Evolutionary conservation across 805 yeast genomes (phyloP).

Genomic region (Teunomyces funiuensis): DNA sequence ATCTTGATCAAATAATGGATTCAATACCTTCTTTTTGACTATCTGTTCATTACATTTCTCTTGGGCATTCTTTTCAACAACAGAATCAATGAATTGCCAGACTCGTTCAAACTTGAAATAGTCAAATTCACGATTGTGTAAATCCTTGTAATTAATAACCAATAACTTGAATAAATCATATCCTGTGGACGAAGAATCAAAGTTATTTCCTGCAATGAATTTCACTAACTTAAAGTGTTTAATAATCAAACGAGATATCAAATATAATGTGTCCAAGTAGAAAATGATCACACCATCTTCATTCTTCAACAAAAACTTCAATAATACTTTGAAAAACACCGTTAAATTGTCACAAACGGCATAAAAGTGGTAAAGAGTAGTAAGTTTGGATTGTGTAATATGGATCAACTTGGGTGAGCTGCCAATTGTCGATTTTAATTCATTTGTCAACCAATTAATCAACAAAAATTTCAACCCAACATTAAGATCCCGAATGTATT

Average conservation of each 20-base stretch:
- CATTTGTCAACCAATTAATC: constrained; percentile 49
- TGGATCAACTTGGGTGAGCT: constrained; percentile 38
- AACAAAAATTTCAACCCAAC: constrained; percentile 46
- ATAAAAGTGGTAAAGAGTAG: constrained; percentile 34
- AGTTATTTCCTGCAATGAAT: constrained; percentile 28
- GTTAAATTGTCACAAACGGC: constrained; percentile 40
- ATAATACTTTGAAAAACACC: constrained; percentile 38
- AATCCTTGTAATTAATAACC: constrained; percentile 34
- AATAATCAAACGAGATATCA: constrained; percentile 31
- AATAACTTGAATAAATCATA: constrained; percentile 38
- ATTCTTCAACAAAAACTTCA: constrained; percentile 35
- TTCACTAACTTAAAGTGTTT: constrained; percentile 34
- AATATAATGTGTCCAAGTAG: constrained; percentile 42
- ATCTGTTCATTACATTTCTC: constrained; percentile 6
- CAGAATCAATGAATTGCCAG: constrained; percentile 36
- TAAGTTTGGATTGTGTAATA: constrained; percentile 28
- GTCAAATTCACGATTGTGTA: constrained; percentile 33
- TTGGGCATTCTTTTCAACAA: constrained; percentile 19
- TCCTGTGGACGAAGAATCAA: constrained; percentile 27
- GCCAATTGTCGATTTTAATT: constrained; percentile 35
- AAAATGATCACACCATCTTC: constrained; percentile 40
- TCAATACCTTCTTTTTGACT: constrained; percentile 2
- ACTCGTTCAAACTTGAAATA: constrained; percentile 29
- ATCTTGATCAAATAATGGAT: constrained; percentile 17
- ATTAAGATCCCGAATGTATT: constrained; percentile 21